Base-by-base conservation (phyloP, 106 monocot genomes). In the Dioscorea alata region DNA sequence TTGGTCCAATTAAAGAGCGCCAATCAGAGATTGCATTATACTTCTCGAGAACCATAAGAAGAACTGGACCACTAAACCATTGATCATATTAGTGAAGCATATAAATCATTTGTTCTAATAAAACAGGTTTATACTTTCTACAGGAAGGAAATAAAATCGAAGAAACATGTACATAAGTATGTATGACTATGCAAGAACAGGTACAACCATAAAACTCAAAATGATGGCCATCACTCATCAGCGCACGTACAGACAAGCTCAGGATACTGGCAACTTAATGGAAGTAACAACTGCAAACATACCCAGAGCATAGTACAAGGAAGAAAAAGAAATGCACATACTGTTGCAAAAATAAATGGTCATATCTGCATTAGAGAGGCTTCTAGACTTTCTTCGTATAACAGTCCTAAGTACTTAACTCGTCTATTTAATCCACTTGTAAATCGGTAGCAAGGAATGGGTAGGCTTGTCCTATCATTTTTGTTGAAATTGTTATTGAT, bases 1-100 rank as follows among this genome's bases (percentile, higher is more conserved):
- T 92, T 50, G 92, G 92, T 57, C 88, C 92, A 72, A 92, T 85
- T 66, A 92, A 80, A 71, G 69, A 53, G 61, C 85, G 80, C 83
- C 88, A 88, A 21, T 85, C 61, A 59, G 69, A 71, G 67, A 85
- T 73, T 23, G 92, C 88, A 80, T 92, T 76, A 33, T 59, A 50
- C 74, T 81, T 85, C 61, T 88, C 92, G 73, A 92, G 81, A 79
- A 86, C 71, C 88, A 86, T 92, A n/a, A 72, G 69, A 34, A 73
- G 65, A 49, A 85, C 83, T 57, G 85, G 88, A 4, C 85, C 88
- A 79, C 92, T 92, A 54, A 33, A 52, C 65, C 71, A 61, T 50
- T 66, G 62, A 24, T 65, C 69, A 48, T 67, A 19, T 67, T 57
- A 70, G 59, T 69, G 59, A 50, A 23, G 22, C 59, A 22, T 12